Base-by-base conservation (phyloP, 164 flowering plant genomes). In the Litsea cubeba region DNA sequence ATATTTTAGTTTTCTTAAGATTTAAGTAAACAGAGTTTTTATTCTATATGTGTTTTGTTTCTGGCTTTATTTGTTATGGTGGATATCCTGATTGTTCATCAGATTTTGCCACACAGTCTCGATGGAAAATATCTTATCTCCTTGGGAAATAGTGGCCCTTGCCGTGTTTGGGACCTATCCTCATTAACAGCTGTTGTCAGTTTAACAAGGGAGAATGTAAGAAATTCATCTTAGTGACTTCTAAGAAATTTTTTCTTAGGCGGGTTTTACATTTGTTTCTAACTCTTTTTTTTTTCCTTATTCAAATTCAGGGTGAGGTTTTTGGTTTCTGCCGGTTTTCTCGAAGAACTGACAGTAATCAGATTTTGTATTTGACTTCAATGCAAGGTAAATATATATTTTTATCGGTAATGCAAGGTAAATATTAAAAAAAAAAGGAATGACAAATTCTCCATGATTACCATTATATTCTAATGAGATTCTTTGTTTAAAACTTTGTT, bases 81-180 rank as follows among this genome's bases (percentile, higher is more conserved):
- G 62, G 11, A 23, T 73, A 18, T 74, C n/a, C 72, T 81, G 75
- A 74, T 69, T 68, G 12, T 72, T 12, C 62, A 10, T 30, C 57
- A 76, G 54, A 49, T 70, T 76, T 25, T 76, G 12, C 32, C 62
- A 51, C 84, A 87, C 94, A 96, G 99, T 81, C 80, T 83, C 32
- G 92, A 94, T 84, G 97, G 97, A 26, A 92, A 87, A 76, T 85
- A 81, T 81, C 95, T 96, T 50, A 93, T 80, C 50, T 89, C 97
- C 71, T 77, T 88, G 81, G 97, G 95, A 79, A 79, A 82, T 72
- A 79, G 89, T 71, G 90, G 90, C 73, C 91, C 93, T 71, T 83
- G 91, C 74, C 87, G 93, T 78, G 87, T 96, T 68, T 96, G 99
- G 99, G 92, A 93, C 82, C 75, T 90, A 2, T 68, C 85, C 76